Conservation (phyloP, 2,329 filamentous ascomycete genomes). For the Zasmidium citrigriseum region DNA sequence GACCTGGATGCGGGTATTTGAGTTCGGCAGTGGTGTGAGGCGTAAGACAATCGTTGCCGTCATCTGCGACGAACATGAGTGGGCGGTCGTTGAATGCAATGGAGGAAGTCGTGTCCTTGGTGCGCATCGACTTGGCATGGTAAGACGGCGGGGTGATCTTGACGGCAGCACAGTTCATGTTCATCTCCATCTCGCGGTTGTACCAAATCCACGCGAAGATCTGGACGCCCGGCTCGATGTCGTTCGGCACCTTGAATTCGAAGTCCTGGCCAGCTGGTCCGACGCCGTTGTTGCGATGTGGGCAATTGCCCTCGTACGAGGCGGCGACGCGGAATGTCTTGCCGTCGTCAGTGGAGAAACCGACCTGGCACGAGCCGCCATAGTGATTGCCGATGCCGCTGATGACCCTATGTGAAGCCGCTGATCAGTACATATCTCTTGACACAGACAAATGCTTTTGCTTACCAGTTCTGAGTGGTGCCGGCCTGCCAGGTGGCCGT, state of each 20-base stretch:
- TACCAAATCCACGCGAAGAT: slow-evolving; percentile 52
- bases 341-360: slow-evolving; percentile 44
- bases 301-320: slow-evolving; percentile 51
- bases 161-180: slow-evolving; percentile 49
- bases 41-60: slow-evolving; percentile 42
- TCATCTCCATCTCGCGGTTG: slow-evolving; percentile 50
- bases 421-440: too few species aligned
- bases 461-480: slow-evolving; percentile 41
- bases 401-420: slow-evolving; percentile 21
- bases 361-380: slow-evolving; percentile 51
- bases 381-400: slow-evolving; percentile 44
- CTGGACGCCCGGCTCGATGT: slow-evolving; percentile 43
- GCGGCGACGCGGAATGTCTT: slow-evolving; percentile 47
- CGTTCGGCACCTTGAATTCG: slow-evolving; percentile 46
- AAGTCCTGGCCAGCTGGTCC: slow-evolving; percentile 46
- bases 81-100: slow-evolving; percentile 43
- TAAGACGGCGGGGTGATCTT: slow-evolving; percentile 36
- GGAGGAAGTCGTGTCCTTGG: neutral
- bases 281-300: slow-evolving; percentile 41
- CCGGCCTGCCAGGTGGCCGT: slow-evolving; percentile 48
- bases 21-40: slow-evolving; percentile 42
- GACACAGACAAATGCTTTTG: neutral
- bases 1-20: slow-evolving; percentile 45
- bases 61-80: slow-evolving; percentile 43
- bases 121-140: neutral